These are phyloP conservation scores for Myriosclerotinia curreyana DNA, from an alignment of 2,329 filamentous ascomycete genomes.

Conservation along the genomic window DNA sequence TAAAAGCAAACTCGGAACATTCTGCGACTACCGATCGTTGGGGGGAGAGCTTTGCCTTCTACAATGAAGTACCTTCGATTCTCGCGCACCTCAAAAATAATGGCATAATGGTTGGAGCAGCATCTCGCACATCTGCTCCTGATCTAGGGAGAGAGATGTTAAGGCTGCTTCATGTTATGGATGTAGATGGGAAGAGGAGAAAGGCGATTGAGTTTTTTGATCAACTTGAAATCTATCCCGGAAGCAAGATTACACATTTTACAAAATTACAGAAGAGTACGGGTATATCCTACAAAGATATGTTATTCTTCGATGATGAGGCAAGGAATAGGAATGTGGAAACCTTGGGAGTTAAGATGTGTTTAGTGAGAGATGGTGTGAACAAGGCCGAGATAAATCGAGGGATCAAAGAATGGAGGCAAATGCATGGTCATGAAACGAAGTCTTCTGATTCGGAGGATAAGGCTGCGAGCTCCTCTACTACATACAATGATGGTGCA, in stretches of 20 bases:
- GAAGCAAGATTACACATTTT: conserved; percentile 84
- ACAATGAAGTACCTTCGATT: conserved; percentile 64
- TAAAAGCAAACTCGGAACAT: conserved; percentile 51
- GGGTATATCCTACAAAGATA: conserved; percentile 71
- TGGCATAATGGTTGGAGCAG: conserved; percentile 62
- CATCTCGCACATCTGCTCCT: conserved; percentile 76
- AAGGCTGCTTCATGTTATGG: conserved; percentile 61
- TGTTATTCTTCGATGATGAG: conserved; percentile 97
- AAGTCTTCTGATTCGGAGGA: background rate
- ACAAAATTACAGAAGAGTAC: conserved; percentile 67
- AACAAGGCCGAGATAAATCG: conserved; percentile 72
- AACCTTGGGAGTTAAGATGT: conserved; percentile 64
- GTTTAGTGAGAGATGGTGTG: conserved; percentile 75
- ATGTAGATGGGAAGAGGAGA: conserved; percentile 36
- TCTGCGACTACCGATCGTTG: conserved; percentile 49
- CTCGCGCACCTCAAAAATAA: conserved; percentile 52
- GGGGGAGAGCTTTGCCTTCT: conserved; percentile 69
- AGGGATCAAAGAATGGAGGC: conserved; percentile 79
- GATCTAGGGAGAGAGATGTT: conserved; percentile 79
- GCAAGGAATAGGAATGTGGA: conserved; percentile 79
- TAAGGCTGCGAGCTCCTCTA: background rate
- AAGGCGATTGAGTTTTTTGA: conserved; percentile 60
- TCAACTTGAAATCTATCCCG: conserved; percentile 66
- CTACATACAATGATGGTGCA: background rate
- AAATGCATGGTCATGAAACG: conserved; percentile 44